phyloP scores from a whole-genome alignment of 208 protist species.

The Crithidia bombi region DNA sequence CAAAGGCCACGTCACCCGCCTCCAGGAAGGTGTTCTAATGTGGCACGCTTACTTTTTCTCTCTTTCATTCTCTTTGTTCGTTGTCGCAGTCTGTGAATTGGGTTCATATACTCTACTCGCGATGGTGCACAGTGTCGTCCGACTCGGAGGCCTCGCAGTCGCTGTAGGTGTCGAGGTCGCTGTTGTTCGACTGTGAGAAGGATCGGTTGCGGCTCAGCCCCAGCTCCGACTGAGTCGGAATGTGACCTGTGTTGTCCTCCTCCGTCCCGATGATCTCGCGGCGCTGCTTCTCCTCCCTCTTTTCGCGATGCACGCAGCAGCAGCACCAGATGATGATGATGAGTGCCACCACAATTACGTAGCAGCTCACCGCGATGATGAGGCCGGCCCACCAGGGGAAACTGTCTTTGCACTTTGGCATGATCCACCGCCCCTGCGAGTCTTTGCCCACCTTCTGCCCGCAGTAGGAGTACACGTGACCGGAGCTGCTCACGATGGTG shows the following conservation, averaged over 20 bases:
- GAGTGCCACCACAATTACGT: constrained; percentile 44
- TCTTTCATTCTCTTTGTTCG: too few species aligned
- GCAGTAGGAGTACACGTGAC: constrained; percentile 40
- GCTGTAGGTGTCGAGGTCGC: background rate
- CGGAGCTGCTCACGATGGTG: constrained; percentile 7
- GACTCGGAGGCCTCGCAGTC: constrained; percentile 21
- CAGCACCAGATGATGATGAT: constrained; percentile 61
- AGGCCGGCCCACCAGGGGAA: constrained; percentile 66
- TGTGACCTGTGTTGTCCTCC: constrained; percentile 36
- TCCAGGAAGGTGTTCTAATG: too few species aligned
- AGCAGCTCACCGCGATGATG: constrained; percentile 40
- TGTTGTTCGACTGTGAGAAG: constrained; percentile 9
- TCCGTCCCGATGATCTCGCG: constrained; percentile 22
- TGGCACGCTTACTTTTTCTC: too few species aligned
- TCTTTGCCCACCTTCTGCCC: constrained; percentile 34
- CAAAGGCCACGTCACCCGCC: too few species aligned
- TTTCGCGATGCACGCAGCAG: constrained; percentile 35
- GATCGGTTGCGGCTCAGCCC: constrained; percentile 40
- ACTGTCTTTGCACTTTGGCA: constrained; percentile 32
- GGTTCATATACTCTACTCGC: background rate
- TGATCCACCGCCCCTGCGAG: constrained; percentile 33
- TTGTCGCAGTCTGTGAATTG: too few species aligned
- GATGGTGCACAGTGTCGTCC: background rate
- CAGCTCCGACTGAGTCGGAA: constrained; percentile 59
- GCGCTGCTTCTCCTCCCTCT: constrained; percentile 35